Conservation (phyloP, 2,329 filamentous ascomycete genomes). For the Sporothrix brasiliensis region DNA sequence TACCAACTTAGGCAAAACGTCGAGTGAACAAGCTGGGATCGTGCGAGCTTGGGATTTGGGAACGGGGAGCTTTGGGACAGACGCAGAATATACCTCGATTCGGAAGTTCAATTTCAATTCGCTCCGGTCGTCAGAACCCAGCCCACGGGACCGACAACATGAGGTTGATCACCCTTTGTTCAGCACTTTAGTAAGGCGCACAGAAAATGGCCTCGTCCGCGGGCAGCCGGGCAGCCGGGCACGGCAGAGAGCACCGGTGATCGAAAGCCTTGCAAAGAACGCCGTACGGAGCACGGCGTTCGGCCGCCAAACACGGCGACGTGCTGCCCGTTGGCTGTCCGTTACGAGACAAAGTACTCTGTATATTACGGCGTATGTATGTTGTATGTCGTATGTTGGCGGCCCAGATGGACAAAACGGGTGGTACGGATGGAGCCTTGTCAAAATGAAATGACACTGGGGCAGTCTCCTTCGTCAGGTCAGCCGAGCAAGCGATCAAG, state of each 20-base stretch:
- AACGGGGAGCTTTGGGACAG: background rate
- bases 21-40: too few relatives aligned
- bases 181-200: too few relatives aligned
- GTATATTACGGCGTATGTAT: too few relatives aligned
- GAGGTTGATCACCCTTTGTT: too few relatives aligned
- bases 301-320: background rate
- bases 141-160: too few relatives aligned
- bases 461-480: too few relatives aligned
- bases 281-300: too few relatives aligned
- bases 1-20: background rate
- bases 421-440: constrained; percentile 18
- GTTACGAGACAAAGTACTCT: too few relatives aligned
- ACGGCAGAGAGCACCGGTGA: background rate
- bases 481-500: constrained; percentile 2
- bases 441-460: constrained; percentile 1
- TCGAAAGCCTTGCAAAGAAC: too few relatives aligned
- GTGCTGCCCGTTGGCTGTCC: background rate
- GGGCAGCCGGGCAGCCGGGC: background rate
- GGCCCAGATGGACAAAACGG: background rate
- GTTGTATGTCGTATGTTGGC: too few relatives aligned
- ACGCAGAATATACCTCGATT: background rate
- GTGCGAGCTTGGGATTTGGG: too few relatives aligned
- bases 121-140: background rate
- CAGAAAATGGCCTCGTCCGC: background rate
- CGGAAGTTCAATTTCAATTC: background rate